Base-by-base conservation (phyloP, 495 filamentous ascomycete species). In the Penicillium taxi region DNA sequence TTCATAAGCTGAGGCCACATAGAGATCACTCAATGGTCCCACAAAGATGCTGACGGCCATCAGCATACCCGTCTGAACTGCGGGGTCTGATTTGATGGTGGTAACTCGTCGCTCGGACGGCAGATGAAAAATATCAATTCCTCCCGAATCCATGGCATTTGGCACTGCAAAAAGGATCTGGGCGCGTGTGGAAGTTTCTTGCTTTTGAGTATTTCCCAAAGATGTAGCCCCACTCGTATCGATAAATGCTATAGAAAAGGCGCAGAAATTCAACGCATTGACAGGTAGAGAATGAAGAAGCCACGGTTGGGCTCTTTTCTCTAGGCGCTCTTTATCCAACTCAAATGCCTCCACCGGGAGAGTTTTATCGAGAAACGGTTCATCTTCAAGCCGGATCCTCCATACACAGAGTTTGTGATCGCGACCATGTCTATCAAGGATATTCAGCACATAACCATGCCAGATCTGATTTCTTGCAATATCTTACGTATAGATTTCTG, bases 251-350 rank as follows among this genome's bases (percentile, higher is more conserved):
- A 77, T 74, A 3, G 83, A 75, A 55, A 98, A 98, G 1, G 85
- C 77, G 47, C 91, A 98, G 53, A 96, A 98, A 58, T 96, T 98
- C 57, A 96, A 73, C 11, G 91, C 85, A 55, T 95, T 96, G 26
- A 96, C 85, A 19, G 82, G 66, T 4, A 98, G 58, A 21, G 84
- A 74, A 66, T 93, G 76, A 22, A 95, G 61, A 4, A 96, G 61
- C 87, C 87, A 94, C 11, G 91, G 91, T 52, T 84, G 73, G 15
- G 66, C 69, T 35, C 49, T 29, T 31, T 43, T 34, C 9, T 44
- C 31, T 29, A 9, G 28, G 11, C 22, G 6, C 27, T 39, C 32
- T 35, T 47, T 36, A 5, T 30, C 27, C 12, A 35, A 43, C 53
- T 45, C 65, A 36, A n/a, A 47, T 39, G 13, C 52, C 54, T 65